Percentiles rank a stretch among this genome's conserved stretches.
Evolutionary conservation across 2,329 filamentous ascomycete genomes (phyloP).

Genomic region (Aspergillus niger): DNA sequence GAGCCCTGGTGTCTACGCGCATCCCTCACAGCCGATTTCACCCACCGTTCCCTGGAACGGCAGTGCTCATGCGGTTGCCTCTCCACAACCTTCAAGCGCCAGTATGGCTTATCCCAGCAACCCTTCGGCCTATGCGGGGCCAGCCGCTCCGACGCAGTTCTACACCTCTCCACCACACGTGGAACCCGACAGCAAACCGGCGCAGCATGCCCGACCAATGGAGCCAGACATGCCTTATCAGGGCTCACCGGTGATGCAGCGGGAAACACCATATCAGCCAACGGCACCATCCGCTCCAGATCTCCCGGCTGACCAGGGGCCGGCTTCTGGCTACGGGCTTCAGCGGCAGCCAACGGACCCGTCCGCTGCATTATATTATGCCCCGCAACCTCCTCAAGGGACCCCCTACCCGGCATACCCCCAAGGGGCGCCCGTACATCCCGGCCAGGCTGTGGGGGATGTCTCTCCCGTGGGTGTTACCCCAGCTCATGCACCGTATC

Average conservation of each 20-base stretch:
- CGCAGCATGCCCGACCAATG: constrained; percentile 22
- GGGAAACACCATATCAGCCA: constrained; percentile 27
- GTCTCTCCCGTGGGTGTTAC: constrained; percentile 21
- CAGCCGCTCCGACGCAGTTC: constrained; percentile 20
- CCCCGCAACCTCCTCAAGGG: constrained; percentile 20
- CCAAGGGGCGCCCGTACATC: constrained; percentile 14
- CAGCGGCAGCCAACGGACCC: constrained; percentile 22
- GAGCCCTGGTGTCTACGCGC: constrained; percentile 26
- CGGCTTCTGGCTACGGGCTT: constrained; percentile 20
- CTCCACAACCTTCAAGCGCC: constrained; percentile 23
- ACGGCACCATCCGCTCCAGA: constrained; percentile 21
- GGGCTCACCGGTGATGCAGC: constrained; percentile 24
- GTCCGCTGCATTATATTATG: constrained; percentile 24
- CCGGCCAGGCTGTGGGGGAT: constrained; percentile 21
- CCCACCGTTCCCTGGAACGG: constrained; percentile 27
- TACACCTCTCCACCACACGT: constrained; percentile 21
- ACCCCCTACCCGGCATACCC: constrained; percentile 16
- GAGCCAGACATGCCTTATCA: constrained; percentile 24
- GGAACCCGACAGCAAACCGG: constrained; percentile 19
- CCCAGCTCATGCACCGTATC: constrained; percentile 20
- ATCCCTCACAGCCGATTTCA: constrained; percentile 18
- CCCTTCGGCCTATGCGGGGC: constrained; percentile 19
- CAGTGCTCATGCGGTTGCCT: constrained; percentile 21
- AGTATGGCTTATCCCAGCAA: constrained; percentile 19
- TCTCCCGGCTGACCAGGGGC: constrained; percentile 17